Evolutionary conservation across 2,329 filamentous ascomycete genomes (phyloP).

Genomic region (Fusarium sp.): DNA sequence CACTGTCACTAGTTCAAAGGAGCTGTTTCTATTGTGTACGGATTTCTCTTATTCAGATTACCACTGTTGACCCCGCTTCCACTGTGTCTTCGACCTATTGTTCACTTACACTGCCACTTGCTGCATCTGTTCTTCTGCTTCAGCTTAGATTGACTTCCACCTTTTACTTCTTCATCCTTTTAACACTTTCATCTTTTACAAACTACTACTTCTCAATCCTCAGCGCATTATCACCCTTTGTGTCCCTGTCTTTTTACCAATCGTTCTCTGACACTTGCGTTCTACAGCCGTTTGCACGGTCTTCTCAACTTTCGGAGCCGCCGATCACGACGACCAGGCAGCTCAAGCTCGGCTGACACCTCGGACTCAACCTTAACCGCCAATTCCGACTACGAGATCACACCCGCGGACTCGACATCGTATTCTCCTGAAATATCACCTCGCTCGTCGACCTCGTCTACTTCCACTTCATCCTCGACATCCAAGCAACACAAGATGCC

Average conservation of each 20-base stretch:
- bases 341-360: conserved; percentile 36
- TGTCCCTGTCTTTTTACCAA: not conserved
- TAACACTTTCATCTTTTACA: not conserved
- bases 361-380: conserved; percentile 29
- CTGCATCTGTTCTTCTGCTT: not conserved
- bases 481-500: conserved; percentile 47
- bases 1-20: not conserved
- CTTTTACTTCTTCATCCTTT: not conserved
- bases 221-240: not conserved
- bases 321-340: conserved; percentile 37
- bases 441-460: conserved; percentile 17
- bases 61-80: conserved; percentile 2
- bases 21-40: conserved; percentile 12
- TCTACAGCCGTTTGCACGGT: conserved; percentile 35
- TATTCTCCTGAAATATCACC: conserved; percentile 19
- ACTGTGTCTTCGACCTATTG: not conserved
- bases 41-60: not conserved
- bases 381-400: conserved; percentile 35
- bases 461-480: conserved; percentile 18
- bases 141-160: not conserved
- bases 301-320: conserved; percentile 35
- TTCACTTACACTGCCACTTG: conserved; percentile 28
- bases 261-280: conserved; percentile 24
- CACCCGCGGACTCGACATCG: conserved; percentile 21
- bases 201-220: not conserved